A percentile compares a stretch with the other conserved stretches of the same genome.
Conservation (phyloP, 1,284 basidiomycete species). For the Puccinia polysora region DNA sequence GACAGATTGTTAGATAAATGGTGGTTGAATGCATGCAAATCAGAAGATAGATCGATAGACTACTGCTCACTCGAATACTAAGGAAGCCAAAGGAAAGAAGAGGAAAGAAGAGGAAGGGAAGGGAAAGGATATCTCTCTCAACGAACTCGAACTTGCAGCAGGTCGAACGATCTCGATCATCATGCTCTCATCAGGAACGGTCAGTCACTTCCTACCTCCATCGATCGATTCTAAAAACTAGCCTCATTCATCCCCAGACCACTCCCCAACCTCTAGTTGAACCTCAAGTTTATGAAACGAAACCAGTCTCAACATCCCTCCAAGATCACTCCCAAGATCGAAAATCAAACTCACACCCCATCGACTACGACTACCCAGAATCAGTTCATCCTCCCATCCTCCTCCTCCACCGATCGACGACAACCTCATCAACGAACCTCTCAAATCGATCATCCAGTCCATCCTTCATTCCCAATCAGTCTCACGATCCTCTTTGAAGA, state of each 20-base stretch:
- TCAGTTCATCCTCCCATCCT: background rate
- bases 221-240: background rate
- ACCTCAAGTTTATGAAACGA: conserved; percentile 31
- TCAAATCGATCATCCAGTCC: background rate
- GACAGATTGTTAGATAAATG: too few relatives aligned
- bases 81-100: too few relatives aligned
- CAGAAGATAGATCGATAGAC: too few relatives aligned
- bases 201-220: background rate
- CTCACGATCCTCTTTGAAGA: conserved; percentile 9
- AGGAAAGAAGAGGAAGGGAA: too few relatives aligned
- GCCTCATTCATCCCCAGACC: background rate
- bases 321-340: background rate
- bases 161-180: too few relatives aligned
- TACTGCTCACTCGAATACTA: too few relatives aligned
- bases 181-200: conserved; percentile 18
- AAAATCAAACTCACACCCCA: background rate
- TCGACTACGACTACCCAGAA: background rate
- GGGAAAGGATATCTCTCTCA: too few relatives aligned
- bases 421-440: background rate
- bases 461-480: background rate
- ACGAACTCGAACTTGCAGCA: too few relatives aligned
- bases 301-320: background rate
- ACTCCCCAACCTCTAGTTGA: background rate
- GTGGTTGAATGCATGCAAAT: too few relatives aligned
- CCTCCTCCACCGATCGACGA: background rate